Base-by-base conservation (phyloP, 768 basidiomycete species). In the Tubosaeta brunneosetosa region DNA sequence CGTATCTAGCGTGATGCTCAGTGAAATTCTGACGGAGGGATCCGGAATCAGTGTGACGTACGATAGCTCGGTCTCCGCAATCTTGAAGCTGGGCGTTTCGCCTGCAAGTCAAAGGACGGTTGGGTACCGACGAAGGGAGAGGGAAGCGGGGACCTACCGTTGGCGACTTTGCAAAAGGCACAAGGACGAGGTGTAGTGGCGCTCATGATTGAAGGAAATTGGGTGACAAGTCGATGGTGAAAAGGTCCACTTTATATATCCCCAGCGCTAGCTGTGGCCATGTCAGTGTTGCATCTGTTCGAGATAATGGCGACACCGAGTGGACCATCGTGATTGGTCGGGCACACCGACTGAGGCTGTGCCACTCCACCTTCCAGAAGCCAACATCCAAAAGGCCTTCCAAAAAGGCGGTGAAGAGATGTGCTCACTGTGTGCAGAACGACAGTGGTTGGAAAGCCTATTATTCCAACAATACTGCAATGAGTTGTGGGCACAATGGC, bases 111-210 rank as follows among this genome's bases (percentile, higher is more conserved):
- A 7, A 41, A 41, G 22, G 22, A 22, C 22, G 22, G 22, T 22
- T 14, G 9, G 16, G 34, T n/a, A 29, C 17, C 3, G 6, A 22
- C n/a, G 5, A 8, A 31, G 6, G 12, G 16, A 17, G 17, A 11
- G 3, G 27, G 40, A 38, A 5, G 13, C 19, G 17, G 22, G 2
- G 9, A 44, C 55, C 68, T 49, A 85, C 93, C 89, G 70, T 88
- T 88, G 74, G 92, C 78, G 66, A 97, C 94, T 74, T 86, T 94
- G 80, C 94, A 97, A 74, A 97, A 97, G 61, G 91, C 68, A 70
- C 94, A 95, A 13, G 82, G 74, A 49, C 83, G 74, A 49, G 73
- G 74, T 61, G 85, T 84, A 51, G 38, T 2, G 17, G 16, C 4
- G 38, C 12, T 19, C 38, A 40, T 40, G 9, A 4, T 19, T 4